phyloP scores from a whole-genome alignment of 2,329 filamentous ascomycete genomes.

The Nothophaeocryptopus gaeumannii region DNA sequence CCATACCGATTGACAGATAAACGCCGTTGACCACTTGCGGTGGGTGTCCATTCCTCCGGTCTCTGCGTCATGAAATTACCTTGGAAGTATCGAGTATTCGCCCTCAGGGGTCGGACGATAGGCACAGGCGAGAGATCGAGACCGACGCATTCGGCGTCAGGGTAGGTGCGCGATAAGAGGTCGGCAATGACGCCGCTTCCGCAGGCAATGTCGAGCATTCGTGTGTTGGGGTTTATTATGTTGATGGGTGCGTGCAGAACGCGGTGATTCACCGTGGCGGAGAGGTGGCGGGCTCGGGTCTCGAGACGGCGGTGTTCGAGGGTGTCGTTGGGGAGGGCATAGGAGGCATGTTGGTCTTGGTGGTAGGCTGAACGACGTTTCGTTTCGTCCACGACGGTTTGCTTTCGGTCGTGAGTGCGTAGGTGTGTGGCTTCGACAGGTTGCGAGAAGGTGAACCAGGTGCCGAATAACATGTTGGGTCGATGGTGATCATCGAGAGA shows the following conservation, averaged over 20 bases:
- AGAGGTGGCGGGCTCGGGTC: slow-evolving; percentile 19
- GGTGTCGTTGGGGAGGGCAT: slow-evolving; percentile 9
- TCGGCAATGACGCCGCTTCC: slow-evolving; percentile 34
- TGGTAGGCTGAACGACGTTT: slow-evolving; percentile 7
- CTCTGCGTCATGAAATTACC: slow-evolving; percentile 8
- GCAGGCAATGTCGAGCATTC: slow-evolving; percentile 12
- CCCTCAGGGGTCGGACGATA: not conserved
- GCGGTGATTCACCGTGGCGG: slow-evolving; percentile 19
- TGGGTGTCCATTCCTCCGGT: slow-evolving; percentile 9
- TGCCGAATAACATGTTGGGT: too few species aligned
- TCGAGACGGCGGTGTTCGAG: slow-evolving; percentile 24
- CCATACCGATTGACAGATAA: too few species aligned
- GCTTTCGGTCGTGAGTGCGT: too few species aligned
- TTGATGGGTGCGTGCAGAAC: slow-evolving; percentile 14
- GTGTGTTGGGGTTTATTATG: not conserved
- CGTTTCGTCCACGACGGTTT: not conserved
- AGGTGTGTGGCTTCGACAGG: too few species aligned
- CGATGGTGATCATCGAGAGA: too few species aligned
- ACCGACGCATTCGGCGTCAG: slow-evolving; percentile 33
- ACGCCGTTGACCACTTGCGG: not conserved
- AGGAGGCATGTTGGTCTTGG: slow-evolving; percentile 1
- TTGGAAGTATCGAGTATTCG: slow-evolving; percentile 14
- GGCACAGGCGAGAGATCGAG: slow-evolving; percentile 33
- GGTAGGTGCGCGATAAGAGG: slow-evolving; percentile 14
- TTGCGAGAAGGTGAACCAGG: too few species aligned